Percentiles rank a stretch among this genome's conserved stretches.
Conservation (phyloP, 2,329 filamentous ascomycete species). For the Torrubiellomyces zombiae region DNA sequence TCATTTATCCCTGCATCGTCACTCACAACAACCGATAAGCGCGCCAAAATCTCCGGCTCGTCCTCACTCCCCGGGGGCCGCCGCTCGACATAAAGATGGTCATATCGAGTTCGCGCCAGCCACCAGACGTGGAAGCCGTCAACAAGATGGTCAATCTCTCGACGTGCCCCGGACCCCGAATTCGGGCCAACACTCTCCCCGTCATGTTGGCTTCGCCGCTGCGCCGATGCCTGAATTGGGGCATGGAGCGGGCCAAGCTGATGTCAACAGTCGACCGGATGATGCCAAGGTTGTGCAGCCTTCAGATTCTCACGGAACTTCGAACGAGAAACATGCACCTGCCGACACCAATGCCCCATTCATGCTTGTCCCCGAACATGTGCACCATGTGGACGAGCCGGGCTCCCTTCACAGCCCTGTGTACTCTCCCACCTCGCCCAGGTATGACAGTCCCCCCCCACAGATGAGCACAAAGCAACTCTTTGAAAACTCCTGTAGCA, state of each 20-base stretch:
- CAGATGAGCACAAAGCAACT: conserved; percentile 6
- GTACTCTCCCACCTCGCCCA: conserved; percentile 1
- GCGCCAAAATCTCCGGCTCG: conserved; percentile 4
- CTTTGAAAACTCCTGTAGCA: no score
- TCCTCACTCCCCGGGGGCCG: conserved; percentile 7
- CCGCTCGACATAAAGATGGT: conserved; percentile 10
- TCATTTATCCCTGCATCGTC: conserved; percentile 5
- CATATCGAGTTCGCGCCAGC: conserved; percentile 16
- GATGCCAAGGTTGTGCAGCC: conserved; percentile 1
- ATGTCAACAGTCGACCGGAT: not conserved
- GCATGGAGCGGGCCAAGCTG: no score
- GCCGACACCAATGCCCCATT: conserved; percentile 4
- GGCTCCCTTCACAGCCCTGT: conserved; percentile 1
- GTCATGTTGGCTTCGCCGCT: conserved; percentile 41
- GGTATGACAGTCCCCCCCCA: conserved; percentile 2
- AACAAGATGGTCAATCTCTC: conserved; percentile 1
- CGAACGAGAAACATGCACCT: not conserved
- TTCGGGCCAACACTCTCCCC: conserved; percentile 8
- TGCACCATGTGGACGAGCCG: conserved; percentile 1
- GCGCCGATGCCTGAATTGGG: conserved; percentile 5
- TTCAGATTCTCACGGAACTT: not conserved
- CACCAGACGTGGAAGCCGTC: not conserved
- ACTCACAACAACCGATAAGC: not conserved
- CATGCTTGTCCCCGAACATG: conserved; percentile 2
- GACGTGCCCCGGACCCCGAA: no score